Evolutionary conservation across 1,284 basidiomycete genomes (phyloP).

Genomic region (Marasmius fiardii): DNA sequence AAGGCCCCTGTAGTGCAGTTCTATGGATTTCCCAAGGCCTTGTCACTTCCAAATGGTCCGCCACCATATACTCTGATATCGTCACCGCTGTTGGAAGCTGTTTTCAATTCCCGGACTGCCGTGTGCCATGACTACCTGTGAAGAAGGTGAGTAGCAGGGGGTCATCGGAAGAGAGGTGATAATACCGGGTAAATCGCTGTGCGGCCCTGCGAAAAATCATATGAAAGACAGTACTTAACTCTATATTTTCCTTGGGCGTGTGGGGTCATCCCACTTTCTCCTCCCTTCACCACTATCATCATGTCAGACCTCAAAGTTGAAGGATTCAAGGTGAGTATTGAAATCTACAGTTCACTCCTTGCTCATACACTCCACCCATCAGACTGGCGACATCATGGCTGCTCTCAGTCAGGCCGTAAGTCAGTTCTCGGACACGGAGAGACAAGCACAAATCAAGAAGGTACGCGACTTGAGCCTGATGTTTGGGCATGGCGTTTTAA

Average conservation of each 20-base stretch:
- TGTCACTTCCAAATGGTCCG: too few species aligned
- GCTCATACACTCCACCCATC: constrained; percentile 8
- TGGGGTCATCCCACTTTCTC: neutral
- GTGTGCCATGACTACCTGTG: too few species aligned
- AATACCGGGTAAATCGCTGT: too few species aligned
- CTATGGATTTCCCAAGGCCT: too few species aligned
- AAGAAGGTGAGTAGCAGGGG: too few species aligned
- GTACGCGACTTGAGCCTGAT: constrained; percentile 32
- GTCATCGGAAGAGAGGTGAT: too few species aligned
- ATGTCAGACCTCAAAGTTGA: constrained; percentile 58
- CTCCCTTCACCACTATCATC: constrained; percentile 12
- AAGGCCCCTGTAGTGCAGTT: too few species aligned
- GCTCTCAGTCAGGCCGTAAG: constrained; percentile 64
- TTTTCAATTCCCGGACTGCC: too few species aligned
- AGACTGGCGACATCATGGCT: constrained; percentile 73
- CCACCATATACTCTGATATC: too few species aligned
- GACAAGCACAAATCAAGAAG: constrained; percentile 84
- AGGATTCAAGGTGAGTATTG: constrained; percentile 49
- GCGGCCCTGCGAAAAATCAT: too few species aligned
- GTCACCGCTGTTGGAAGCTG: too few species aligned
- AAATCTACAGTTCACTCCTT: too few species aligned
- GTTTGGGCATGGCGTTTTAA: neutral
- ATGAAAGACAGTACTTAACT: neutral
- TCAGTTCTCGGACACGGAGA: constrained; percentile 69
- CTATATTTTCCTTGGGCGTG: neutral